phyloP scores from a whole-genome alignment of 805 yeast species.

The Kazachstania bromeliacearum region DNA sequence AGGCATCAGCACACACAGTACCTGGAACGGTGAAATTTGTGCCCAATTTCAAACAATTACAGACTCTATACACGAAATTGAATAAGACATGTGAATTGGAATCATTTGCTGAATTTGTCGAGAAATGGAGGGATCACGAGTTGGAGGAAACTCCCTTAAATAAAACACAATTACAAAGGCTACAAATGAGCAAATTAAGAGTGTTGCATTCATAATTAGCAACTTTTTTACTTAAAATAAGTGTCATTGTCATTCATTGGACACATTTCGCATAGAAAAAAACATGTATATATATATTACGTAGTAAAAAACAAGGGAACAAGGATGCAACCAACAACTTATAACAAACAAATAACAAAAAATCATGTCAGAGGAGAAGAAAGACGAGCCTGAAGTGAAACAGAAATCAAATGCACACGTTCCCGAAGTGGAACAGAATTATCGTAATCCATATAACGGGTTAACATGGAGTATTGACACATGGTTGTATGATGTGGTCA shows the following conservation, averaged over 20 bases:
- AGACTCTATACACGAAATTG: conserved; percentile 4
- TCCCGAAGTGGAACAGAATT: conserved; percentile 13
- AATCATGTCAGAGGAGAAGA: neutral
- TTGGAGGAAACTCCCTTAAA: neutral
- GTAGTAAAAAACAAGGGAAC: neutral
- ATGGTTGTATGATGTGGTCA: conserved; percentile 25
- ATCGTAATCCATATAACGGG: conserved; percentile 24
- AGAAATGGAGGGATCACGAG: conserved; percentile 18
- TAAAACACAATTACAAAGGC: neutral
- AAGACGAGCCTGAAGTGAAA: neutral
- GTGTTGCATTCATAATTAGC: neutral
- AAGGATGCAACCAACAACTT: neutral
- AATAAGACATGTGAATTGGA: conserved; percentile 15
- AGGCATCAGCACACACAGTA: too few relatives aligned
- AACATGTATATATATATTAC: too few relatives aligned
- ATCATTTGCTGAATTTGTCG: conserved; percentile 15
- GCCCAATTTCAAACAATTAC: neutral
- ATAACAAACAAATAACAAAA: neutral
- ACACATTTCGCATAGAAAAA: too few relatives aligned
- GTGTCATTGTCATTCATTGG: too few relatives aligned
- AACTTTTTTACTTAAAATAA: too few relatives aligned
- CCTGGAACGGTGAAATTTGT: neutral
- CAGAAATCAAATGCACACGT: conserved; percentile 18
- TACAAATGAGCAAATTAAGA: neutral
- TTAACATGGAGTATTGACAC: conserved; percentile 14